Evolutionary conservation across 306 rosid species (phyloP).

Genomic region (Arachis stenosperma): DNA sequence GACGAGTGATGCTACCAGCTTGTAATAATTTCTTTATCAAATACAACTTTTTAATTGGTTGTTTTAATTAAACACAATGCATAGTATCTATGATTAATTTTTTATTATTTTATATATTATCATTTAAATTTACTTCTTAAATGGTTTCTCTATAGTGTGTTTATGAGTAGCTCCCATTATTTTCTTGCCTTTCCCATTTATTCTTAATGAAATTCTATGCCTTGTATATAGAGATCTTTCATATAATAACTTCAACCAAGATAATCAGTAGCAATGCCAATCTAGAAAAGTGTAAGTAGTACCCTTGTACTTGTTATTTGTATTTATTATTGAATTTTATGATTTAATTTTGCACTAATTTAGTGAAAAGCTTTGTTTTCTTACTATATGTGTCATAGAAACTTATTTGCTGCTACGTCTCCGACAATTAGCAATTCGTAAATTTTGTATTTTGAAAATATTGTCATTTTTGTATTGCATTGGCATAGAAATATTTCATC

Average conservation of each 20-base stretch:
- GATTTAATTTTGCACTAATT: neutral
- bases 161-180: neutral
- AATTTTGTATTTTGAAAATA: constrained; percentile 15
- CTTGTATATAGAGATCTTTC: constrained; percentile 68
- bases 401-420: constrained; percentile 48
- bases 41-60: constrained; percentile 22
- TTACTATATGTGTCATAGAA: constrained; percentile 28
- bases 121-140: neutral
- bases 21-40: constrained; percentile 50
- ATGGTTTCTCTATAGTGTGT: neutral
- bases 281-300: constrained; percentile 60
- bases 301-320: constrained; percentile 10
- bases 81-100: neutral
- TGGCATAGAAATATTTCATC: neutral
- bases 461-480: too few relatives aligned
- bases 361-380: constrained; percentile 1
- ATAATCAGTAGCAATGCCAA: constrained; percentile 37
- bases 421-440: constrained; percentile 36
- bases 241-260: constrained; percentile 58
- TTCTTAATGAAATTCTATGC: constrained; percentile 38
- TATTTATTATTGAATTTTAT: constrained; percentile 4
- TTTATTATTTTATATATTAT: neutral
- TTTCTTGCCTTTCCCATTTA: neutral
- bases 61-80: neutral
- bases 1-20: constrained; percentile 23